Evolutionary conservation across 805 yeast species (phyloP).

Genomic region (Suhomyces emberorum): DNA sequence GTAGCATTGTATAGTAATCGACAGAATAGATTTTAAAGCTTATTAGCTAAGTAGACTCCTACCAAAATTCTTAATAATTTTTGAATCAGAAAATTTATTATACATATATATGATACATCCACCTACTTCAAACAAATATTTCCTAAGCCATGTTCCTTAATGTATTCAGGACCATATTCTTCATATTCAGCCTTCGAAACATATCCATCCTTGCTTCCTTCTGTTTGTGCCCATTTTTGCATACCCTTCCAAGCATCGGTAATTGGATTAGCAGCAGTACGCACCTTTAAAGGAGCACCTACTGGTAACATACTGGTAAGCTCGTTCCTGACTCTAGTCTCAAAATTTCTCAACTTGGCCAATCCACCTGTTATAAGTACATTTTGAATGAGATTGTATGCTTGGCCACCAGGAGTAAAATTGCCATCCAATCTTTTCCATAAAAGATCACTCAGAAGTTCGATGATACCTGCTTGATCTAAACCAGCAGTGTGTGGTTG

Average conservation of each 20-base stretch:
- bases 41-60: too few relatives aligned
- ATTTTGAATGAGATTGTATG: slow-evolving; percentile 53
- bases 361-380: slow-evolving; percentile 87
- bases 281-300: slow-evolving; percentile 56
- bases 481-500: slow-evolving; percentile 93
- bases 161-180: slow-evolving; percentile 86
- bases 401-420: slow-evolving; percentile 53
- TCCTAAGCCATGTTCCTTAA: slow-evolving; percentile 82
- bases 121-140: slow-evolving; percentile 43
- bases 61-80: background rate
- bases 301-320: slow-evolving; percentile 69
- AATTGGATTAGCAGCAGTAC: slow-evolving; percentile 63
- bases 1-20: background rate
- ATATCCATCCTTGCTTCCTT: slow-evolving; percentile 43
- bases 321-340: slow-evolving; percentile 65
- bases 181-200: slow-evolving; percentile 73
- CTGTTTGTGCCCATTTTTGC: slow-evolving; percentile 67
- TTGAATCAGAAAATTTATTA: slow-evolving; percentile 3
- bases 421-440: slow-evolving; percentile 56
- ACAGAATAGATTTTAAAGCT: too few relatives aligned
- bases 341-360: slow-evolving; percentile 61
- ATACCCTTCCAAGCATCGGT: slow-evolving; percentile 94
- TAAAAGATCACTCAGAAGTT: slow-evolving; percentile 66
- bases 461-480: slow-evolving; percentile 93
- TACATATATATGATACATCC: too few relatives aligned